These are phyloP conservation scores for Penicillium digitatum DNA, from an alignment of 2,329 filamentous ascomycete species.

Conservation along the genomic window DNA sequence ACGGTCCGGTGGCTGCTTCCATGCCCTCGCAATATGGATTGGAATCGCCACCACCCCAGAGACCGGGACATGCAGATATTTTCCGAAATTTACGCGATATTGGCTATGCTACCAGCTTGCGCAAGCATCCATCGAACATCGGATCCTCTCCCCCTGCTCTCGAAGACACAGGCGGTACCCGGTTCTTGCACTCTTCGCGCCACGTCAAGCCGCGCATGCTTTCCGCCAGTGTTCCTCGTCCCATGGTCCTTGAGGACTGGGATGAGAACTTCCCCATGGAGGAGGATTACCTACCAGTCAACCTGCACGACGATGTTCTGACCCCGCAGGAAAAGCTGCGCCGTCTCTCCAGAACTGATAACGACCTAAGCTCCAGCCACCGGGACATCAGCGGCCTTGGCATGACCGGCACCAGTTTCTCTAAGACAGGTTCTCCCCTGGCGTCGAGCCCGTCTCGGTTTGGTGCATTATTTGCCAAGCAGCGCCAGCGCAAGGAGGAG, in stretches of 20 bases:
- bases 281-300: slow-evolving; percentile 79
- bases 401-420: slow-evolving; percentile 47
- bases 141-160: slow-evolving; percentile 58
- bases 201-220: slow-evolving; percentile 56
- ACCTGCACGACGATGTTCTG: slow-evolving; percentile 60
- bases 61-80: slow-evolving; percentile 59
- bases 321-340: slow-evolving; percentile 60
- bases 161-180: slow-evolving; percentile 64
- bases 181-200: slow-evolving; percentile 63
- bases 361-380: slow-evolving; percentile 47
- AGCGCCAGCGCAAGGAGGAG: slow-evolving; percentile 50
- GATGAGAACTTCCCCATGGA: slow-evolving; percentile 71
- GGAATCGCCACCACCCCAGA: slow-evolving; percentile 72
- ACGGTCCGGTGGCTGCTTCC: slow-evolving; percentile 86
- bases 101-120: slow-evolving; percentile 69
- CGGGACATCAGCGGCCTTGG: slow-evolving; percentile 51
- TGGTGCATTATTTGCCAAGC: slow-evolving; percentile 55
- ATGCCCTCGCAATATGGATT: slow-evolving; percentile 88
- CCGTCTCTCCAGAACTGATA: slow-evolving; percentile 56
- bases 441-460: slow-evolving; percentile 61
- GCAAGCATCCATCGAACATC: slow-evolving; percentile 50
- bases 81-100: slow-evolving; percentile 60
- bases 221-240: slow-evolving; percentile 58
- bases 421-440: slow-evolving; percentile 53
- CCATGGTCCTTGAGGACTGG: slow-evolving; percentile 54